A percentile compares a stretch with the other conserved stretches of the same genome.
phyloP scores from a whole-genome alignment of 768 basidiomycete species.

The Thelephora ganbajun region DNA sequence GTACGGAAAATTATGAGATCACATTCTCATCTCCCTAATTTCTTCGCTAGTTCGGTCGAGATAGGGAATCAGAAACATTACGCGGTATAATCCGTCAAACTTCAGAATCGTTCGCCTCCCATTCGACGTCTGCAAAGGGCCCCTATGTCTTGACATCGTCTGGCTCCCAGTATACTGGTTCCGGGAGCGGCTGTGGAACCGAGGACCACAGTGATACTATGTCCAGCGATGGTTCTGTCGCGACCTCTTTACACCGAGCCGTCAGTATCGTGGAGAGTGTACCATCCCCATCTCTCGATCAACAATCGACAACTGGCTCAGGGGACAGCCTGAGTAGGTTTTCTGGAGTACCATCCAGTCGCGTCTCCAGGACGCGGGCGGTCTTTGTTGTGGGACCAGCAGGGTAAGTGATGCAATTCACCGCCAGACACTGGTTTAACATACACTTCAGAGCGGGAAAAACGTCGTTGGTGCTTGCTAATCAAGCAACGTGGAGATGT shows the following conservation, averaged over 20 bases:
- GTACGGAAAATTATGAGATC: slow-evolving; percentile 19
- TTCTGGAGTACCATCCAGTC: slow-evolving; percentile 28
- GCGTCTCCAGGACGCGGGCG: slow-evolving; percentile 36
- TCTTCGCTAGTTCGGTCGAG: slow-evolving; percentile 43
- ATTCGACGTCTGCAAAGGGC: slow-evolving; percentile 23
- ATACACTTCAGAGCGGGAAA: slow-evolving; percentile 45
- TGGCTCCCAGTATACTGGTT: slow-evolving; percentile 18
- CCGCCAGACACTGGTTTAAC: neutral
- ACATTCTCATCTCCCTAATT: too few relatives aligned
- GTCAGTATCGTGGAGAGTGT: neutral
- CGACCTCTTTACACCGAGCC: neutral
- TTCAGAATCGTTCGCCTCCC: slow-evolving; percentile 18
- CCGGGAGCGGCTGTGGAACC: neutral
- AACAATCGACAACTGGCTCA: slow-evolving; percentile 20
- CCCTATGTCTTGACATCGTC: slow-evolving; percentile 23
- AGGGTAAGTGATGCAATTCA: slow-evolving; percentile 28
- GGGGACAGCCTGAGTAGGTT: slow-evolving; percentile 29
- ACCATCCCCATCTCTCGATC: slow-evolving; percentile 2
- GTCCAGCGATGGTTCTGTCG: slow-evolving; percentile 17
- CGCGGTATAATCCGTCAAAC: slow-evolving; percentile 39
- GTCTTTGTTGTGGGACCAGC: slow-evolving; percentile 51
- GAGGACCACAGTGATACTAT: slow-evolving; percentile 12
- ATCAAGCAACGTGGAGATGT: slow-evolving; percentile 66
- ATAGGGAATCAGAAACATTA: slow-evolving; percentile 55
- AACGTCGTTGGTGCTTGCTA: slow-evolving; percentile 52